phyloP scores from a whole-genome alignment of 371 early-diverging fungal genomes.

The Mucor circinelloides region DNA sequence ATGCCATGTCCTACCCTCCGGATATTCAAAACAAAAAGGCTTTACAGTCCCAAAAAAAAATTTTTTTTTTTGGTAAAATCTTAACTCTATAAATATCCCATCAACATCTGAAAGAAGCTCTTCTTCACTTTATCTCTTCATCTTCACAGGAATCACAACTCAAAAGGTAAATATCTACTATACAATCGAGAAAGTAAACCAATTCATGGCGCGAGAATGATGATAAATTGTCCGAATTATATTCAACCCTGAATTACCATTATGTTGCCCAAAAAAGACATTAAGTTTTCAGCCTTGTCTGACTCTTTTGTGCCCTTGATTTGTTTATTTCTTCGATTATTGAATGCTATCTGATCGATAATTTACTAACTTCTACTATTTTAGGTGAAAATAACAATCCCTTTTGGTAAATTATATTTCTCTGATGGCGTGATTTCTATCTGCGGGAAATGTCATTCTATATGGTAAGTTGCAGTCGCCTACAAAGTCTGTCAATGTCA shows the following conservation, averaged over 20 bases:
- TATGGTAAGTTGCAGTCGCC: conserved; percentile 8
- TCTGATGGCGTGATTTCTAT: background rate
- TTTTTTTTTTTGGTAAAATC: background rate
- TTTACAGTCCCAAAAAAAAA: background rate
- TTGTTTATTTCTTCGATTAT: background rate
- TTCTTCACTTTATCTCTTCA: background rate
- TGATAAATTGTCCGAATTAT: conserved; percentile 28
- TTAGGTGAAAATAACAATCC: background rate
- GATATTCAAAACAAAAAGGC: background rate
- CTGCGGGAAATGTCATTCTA: background rate
- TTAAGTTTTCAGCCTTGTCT: conserved; percentile 36
- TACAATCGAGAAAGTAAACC: background rate
- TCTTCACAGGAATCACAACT: background rate
- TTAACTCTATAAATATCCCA: background rate
- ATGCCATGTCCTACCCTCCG: background rate
- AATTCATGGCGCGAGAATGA: conserved; percentile 15
- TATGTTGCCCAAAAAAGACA: conserved; percentile 37
- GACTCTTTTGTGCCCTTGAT: conserved; percentile 17
- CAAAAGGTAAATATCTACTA: background rate
- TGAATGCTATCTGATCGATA: background rate
- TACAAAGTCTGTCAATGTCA: background rate
- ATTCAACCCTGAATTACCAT: conserved; percentile 34
- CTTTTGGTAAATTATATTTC: background rate
- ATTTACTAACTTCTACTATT: background rate
- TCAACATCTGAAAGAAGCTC: background rate